phyloP scores from a whole-genome alignment of 129 eudicot genomes.

The Artemisia argyi region DNA sequence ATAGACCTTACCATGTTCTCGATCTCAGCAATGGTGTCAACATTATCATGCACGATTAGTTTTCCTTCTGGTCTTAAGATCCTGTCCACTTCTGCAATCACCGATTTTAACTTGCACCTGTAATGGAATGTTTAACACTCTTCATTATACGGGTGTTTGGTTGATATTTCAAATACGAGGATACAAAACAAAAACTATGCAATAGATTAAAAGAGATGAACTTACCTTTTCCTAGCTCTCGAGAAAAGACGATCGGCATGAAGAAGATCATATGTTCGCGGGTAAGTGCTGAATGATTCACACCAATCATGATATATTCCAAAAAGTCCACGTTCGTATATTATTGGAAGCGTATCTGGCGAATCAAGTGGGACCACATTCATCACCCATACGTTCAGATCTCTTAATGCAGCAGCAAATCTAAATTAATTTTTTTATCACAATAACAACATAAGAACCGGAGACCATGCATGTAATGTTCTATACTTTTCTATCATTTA shows the following conservation, averaged over 20 bases:
- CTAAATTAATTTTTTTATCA: conserved; percentile 25
- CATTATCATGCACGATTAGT: conserved; percentile 52
- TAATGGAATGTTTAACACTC: background rate
- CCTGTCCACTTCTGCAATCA: conserved; percentile 66
- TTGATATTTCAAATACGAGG: no score
- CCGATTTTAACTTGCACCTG: conserved; percentile 58
- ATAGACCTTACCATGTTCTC: conserved; percentile 57
- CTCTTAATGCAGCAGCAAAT: conserved; percentile 69
- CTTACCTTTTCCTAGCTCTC: conserved; percentile 49
- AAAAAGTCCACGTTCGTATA: conserved; percentile 66
- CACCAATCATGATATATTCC: conserved; percentile 74
- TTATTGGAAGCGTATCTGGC: conserved; percentile 57
- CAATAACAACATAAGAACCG: conserved; percentile 13
- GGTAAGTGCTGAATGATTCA: conserved; percentile 69
- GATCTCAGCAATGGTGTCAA: conserved; percentile 45
- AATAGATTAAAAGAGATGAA: background rate
- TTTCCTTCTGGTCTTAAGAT: conserved; percentile 59
- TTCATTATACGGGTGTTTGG: background rate
- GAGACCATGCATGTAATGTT: background rate
- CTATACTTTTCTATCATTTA: background rate
- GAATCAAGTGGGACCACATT: conserved; percentile 62
- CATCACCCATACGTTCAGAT: conserved; percentile 63
- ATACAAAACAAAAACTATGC: no score
- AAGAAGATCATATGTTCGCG: conserved; percentile 69
- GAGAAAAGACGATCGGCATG: conserved; percentile 71